Conservation (phyloP, 805 yeast genomes). For the Lipomyces orientalis region DNA sequence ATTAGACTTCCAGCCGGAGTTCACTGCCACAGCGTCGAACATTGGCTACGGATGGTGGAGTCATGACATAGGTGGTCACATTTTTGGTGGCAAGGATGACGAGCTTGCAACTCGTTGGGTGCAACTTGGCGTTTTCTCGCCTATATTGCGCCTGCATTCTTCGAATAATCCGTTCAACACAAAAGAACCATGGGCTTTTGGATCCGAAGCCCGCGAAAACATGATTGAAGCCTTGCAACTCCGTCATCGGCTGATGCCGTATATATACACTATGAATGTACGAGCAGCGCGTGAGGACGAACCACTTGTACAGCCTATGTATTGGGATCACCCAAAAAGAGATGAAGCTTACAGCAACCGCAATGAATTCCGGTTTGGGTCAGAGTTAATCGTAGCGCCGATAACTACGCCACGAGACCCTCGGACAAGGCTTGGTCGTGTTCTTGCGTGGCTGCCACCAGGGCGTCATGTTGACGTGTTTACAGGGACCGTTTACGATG, state of each 20-base stretch:
- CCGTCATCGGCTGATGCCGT: slow-evolving; percentile 7
- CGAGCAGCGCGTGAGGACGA: background rate
- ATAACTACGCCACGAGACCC: slow-evolving; percentile 6
- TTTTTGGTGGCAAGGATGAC: slow-evolving; percentile 8
- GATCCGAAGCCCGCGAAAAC: slow-evolving; percentile 4
- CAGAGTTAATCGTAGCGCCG: slow-evolving; percentile 3
- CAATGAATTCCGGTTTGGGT: slow-evolving; percentile 4
- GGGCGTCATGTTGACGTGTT: slow-evolving; percentile 8
- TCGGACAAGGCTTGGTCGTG: slow-evolving; percentile 5
- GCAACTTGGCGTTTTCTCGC: slow-evolving; percentile 8
- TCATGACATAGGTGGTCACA: slow-evolving; percentile 9
- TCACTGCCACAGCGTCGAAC: slow-evolving; percentile 3
- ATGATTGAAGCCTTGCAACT: slow-evolving; percentile 6
- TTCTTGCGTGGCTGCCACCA: slow-evolving; percentile 6
- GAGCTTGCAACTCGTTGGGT: slow-evolving; percentile 10
- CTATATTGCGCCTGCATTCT: slow-evolving; percentile 2
- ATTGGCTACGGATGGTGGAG: slow-evolving; percentile 11
- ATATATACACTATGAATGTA: slow-evolving; percentile 5
- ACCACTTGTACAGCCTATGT: slow-evolving; percentile 6
- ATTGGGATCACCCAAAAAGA: slow-evolving; percentile 8
- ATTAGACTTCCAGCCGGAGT: slow-evolving; percentile 6
- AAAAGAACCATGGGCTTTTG: slow-evolving; percentile 8
- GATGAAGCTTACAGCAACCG: slow-evolving; percentile 4
- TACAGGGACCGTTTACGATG: slow-evolving; percentile 2
- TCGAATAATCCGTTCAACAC: slow-evolving; percentile 10